Base-by-base conservation (phyloP, 805 yeast genomes). In the Spencermartinsiella europaea region DNA sequence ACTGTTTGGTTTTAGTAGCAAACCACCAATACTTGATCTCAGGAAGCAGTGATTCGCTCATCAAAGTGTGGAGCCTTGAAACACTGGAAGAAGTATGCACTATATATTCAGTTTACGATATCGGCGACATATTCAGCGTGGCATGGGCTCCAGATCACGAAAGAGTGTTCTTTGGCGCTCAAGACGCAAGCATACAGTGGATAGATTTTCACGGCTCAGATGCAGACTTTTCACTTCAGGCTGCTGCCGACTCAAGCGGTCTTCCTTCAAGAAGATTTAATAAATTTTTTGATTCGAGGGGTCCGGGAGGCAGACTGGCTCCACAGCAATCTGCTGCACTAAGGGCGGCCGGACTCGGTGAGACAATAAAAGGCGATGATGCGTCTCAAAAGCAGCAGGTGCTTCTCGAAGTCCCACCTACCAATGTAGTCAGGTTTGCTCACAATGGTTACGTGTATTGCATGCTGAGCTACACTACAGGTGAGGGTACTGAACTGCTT, bases 71-170 rank as follows among this genome's bases (percentile, higher is more conserved):
- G 95, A 80, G 83, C 47, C 70, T 87, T 17, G 64, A 73, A 1
- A 63, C 66, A 2, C 53, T 61, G 27, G 45, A 50, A 22, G 60
- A 54, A 33, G 64, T 84, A 0, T 84, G 85, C 56, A 84, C 95
- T 0, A 78, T 90, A 5, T 91, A 91, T 63, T 83, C 95, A 0
- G 64, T 84, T 8, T 75, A 84, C 31, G 99, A 91, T 67, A 83
- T 91, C 43, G 99, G 99, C 42, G 99, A 91, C 64, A 84, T 91
- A 15, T 91, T 91, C 61, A 83, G 95, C 5, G 67, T 91, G 28
- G 76, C 80, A 5, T 87, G 93, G 80, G 73, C 82, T 14, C 76
- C 78, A 16, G 53, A 67, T 1, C 62, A 76, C 8, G 73, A 80
- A 40, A 78, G 86, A 0, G 70, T 91, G 3, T 86, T 81, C 51